Conservation (phyloP, 441 rosid genomes). For the Jatropha multifida region DNA sequence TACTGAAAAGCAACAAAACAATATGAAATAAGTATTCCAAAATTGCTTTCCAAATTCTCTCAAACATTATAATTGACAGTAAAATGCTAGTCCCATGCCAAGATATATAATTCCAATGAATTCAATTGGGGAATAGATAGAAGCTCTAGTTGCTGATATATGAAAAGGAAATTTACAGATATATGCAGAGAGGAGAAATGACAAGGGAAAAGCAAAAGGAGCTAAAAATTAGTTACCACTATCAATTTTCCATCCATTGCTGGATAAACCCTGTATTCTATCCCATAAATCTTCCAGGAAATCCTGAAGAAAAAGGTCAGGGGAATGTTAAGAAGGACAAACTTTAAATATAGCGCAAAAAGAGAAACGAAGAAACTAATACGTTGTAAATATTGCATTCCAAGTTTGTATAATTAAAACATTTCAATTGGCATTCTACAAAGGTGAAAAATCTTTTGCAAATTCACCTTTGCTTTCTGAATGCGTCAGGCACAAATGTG, state of each 20-base stretch:
- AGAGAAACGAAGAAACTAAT: not conserved
- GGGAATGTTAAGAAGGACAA: constrained; percentile 7
- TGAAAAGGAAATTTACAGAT: not conserved
- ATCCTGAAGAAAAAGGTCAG: constrained; percentile 50
- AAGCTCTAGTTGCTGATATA: not conserved
- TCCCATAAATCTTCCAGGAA: constrained; percentile 95
- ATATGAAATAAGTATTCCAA: not conserved
- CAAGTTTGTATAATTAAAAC: not conserved
- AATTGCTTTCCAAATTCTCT: not conserved
- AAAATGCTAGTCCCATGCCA: not conserved
- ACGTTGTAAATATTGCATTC: not conserved
- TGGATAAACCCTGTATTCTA: constrained; percentile 69
- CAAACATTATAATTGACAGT: not conserved
- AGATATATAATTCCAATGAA: too few relatives aligned
- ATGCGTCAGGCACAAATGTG: not conserved
- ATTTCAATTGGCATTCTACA: not conserved
- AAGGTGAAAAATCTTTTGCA: constrained; percentile 7
- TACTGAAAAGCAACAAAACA: not conserved
- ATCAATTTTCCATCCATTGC: constrained; percentile 90
- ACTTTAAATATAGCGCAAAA: not conserved
- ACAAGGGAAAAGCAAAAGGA: not conserved
- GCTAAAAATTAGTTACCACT: constrained; percentile 60
- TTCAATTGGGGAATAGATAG: not conserved
- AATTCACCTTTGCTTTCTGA: not conserved
- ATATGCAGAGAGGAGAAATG: not conserved